A percentile compares a stretch with the other conserved stretches of the same genome.
Evolutionary conservation across 192 early-diverging fungal species (phyloP).

Genomic region (Linnemannia schmuckeri): DNA sequence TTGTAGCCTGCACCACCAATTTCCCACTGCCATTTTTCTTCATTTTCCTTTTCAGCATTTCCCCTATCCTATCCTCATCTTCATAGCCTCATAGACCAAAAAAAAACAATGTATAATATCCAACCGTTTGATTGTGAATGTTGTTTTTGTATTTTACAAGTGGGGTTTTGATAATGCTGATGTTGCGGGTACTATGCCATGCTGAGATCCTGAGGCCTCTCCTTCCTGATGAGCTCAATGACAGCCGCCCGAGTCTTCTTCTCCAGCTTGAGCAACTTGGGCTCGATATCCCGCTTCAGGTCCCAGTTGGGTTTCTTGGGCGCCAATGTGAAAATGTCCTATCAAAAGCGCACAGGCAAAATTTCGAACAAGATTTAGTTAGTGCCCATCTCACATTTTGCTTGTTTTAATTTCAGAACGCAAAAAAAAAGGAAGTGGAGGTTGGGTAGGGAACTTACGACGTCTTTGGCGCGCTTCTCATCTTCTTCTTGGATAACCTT

Average conservation of each 20-base stretch:
- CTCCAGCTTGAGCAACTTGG: slow-evolving; percentile 79
- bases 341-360: slow-evolving; percentile 13
- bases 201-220: slow-evolving; percentile 42
- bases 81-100: slow-evolving; percentile 7
- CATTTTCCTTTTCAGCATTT: background rate
- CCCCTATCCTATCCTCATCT: background rate
- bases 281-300: slow-evolving; percentile 88
- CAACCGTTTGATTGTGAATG: background rate
- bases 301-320: slow-evolving; percentile 94
- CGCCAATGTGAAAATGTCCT: slow-evolving; percentile 86
- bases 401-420: background rate
- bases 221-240: slow-evolving; percentile 81
- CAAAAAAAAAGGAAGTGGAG: slow-evolving; percentile 11
- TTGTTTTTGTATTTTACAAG: background rate
- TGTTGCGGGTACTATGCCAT: slow-evolving; percentile 18
- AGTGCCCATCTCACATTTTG: background rate
- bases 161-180: background rate
- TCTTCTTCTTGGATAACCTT: slow-evolving; percentile 68
- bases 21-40: background rate
- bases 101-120: slow-evolving; percentile 31
- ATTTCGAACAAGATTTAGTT: background rate
- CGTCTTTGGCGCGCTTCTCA: slow-evolving; percentile 68
- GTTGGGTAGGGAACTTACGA: slow-evolving; percentile 58
- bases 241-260: slow-evolving; percentile 77
- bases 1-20: background rate